Conservation (phyloP, 1,284 basidiomycete genomes). For the Cystobasidiaceae sp. region DNA sequence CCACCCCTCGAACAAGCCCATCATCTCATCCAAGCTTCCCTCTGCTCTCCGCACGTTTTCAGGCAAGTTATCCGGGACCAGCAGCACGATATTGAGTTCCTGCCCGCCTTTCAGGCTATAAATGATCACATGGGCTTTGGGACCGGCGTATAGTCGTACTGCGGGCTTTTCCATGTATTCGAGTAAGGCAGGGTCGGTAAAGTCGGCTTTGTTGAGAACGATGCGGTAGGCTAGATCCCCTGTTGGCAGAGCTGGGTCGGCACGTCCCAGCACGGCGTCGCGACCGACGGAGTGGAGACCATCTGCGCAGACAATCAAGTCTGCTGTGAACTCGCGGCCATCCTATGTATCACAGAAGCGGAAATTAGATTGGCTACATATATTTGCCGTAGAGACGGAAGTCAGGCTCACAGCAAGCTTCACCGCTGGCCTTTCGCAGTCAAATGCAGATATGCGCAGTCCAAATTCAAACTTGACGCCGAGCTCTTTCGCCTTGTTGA, state of each 20-base stretch:
- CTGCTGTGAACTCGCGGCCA: slow-evolving; percentile 9
- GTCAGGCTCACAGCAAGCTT: slow-evolving; percentile 4
- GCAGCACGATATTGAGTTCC: slow-evolving; percentile 21
- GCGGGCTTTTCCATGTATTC: slow-evolving; percentile 22
- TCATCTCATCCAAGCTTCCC: slow-evolving; percentile 23
- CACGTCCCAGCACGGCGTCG: slow-evolving; percentile 9
- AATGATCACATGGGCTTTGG: slow-evolving; percentile 18
- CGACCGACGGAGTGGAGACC: slow-evolving; percentile 16
- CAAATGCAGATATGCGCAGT: not conserved
- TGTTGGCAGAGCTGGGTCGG: slow-evolving; percentile 18
- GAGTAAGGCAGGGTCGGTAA: slow-evolving; percentile 11
- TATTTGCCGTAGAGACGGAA: not conserved
- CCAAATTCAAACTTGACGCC: slow-evolving; percentile 14
- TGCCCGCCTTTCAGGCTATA: slow-evolving; percentile 17
- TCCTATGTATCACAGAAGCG: not conserved
- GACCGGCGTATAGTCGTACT: slow-evolving; percentile 18
- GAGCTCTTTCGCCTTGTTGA: slow-evolving; percentile 19
- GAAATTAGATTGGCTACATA: not conserved
- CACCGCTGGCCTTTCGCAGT: slow-evolving; percentile 8
- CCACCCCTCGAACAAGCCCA: slow-evolving; percentile 24
- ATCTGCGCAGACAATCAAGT: slow-evolving; percentile 27
- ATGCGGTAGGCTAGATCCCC: slow-evolving; percentile 30
- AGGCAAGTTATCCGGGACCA: slow-evolving; percentile 20
- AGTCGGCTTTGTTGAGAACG: slow-evolving; percentile 16
- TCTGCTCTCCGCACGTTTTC: slow-evolving; percentile 6